Conservation (phyloP, 1,284 basidiomycete species). For the Retiboletus flavoniger region DNA sequence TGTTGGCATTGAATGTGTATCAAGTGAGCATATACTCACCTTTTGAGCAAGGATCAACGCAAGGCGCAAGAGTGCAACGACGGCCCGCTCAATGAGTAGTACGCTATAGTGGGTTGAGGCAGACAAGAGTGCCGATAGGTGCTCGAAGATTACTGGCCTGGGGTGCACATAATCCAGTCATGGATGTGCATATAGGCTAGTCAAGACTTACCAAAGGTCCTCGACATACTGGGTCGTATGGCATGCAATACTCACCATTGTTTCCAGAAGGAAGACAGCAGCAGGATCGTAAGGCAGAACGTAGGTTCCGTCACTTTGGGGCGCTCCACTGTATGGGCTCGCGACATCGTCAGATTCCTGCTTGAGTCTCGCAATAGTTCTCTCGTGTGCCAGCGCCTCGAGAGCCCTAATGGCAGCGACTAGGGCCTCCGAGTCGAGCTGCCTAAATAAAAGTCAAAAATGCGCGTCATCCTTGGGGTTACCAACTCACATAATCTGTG, state of each 20-base stretch:
- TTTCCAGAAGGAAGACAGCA: conserved; percentile 91
- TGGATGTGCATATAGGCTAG: neutral
- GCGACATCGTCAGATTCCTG: conserved; percentile 60
- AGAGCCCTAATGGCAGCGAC: conserved; percentile 82
- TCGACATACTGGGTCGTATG: conserved; percentile 76
- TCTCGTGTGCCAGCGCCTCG: conserved; percentile 85
- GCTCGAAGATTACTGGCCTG: conserved; percentile 92
- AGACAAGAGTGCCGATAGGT: conserved; percentile 79
- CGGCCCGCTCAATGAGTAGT: conserved; percentile 91
- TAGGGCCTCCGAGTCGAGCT: conserved; percentile 75
- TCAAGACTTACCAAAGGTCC: conserved; percentile 73
- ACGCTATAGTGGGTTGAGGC: conserved; percentile 82
- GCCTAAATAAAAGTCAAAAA: conserved; percentile 43
- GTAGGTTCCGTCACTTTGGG: conserved; percentile 43
- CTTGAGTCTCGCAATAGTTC: conserved; percentile 74
- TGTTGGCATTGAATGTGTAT: conserved; percentile 1
- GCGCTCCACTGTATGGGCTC: conserved; percentile 34
- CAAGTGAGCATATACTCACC: conserved; percentile 43
- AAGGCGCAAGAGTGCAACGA: conserved; percentile 83
- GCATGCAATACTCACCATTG: conserved; percentile 85
- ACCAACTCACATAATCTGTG: conserved; percentile 78
- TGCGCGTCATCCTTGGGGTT: neutral
- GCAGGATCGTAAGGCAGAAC: conserved; percentile 90
- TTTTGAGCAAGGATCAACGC: conserved; percentile 77
- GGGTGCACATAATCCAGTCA: neutral